A percentile compares a stretch with the other conserved stretches of the same genome.
Conservation (phyloP, 1,284 basidiomycete genomes). For the Xanthoconium separans region DNA sequence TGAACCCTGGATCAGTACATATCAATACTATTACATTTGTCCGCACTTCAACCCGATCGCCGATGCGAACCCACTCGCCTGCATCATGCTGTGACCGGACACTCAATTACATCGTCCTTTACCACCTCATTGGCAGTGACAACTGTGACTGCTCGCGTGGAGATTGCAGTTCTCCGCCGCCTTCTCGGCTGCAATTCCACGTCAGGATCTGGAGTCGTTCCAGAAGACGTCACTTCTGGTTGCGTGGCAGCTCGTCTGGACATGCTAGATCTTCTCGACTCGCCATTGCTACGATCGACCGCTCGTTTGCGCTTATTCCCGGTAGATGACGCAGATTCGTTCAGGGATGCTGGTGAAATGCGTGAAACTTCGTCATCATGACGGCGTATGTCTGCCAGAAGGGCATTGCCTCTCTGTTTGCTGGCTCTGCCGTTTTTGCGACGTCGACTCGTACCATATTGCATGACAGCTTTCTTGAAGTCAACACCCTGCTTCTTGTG, state of each 20-base stretch:
- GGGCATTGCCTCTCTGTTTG: conserved; percentile 75
- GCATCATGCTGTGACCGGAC: conserved; percentile 22
- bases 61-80: background rate
- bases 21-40: conserved; percentile 18
- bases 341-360: conserved; percentile 32
- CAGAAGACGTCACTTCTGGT: conserved; percentile 43
- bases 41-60: conserved; percentile 3
- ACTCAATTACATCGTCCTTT: conserved; percentile 37
- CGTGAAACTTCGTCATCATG: conserved; percentile 69
- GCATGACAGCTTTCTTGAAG: conserved; percentile 74
- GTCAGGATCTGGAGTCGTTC: conserved; percentile 64
- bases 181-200: conserved; percentile 48
- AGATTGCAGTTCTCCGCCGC: conserved; percentile 35
- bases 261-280: conserved; percentile 33
- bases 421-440: conserved; percentile 56
- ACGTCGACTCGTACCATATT: conserved; percentile 64
- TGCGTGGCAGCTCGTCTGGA: conserved; percentile 39
- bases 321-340: conserved; percentile 28
- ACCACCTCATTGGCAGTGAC: conserved; percentile 37
- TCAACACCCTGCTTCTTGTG: conserved; percentile 89
- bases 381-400: conserved; percentile 75
- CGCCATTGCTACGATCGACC: conserved; percentile 30
- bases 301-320: conserved; percentile 34
- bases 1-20: conserved; percentile 36
- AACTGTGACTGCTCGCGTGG: conserved; percentile 34